Evolutionary conservation across 257 asterid genomes (phyloP).

Genomic region (Galeopsis tetrahit): DNA sequence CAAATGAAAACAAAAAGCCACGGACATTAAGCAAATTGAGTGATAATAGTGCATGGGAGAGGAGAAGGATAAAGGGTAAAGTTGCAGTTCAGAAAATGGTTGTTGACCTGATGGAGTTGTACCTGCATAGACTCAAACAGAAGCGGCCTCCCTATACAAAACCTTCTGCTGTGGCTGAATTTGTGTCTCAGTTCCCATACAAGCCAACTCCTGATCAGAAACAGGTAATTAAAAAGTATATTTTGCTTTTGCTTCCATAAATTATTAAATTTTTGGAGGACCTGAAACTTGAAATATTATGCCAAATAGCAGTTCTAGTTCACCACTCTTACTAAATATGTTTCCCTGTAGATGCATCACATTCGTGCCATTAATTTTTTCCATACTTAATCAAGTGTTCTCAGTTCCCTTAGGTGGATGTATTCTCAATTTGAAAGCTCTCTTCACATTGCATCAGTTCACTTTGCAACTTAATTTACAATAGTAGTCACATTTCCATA

Average conservation of each 20-base stretch:
- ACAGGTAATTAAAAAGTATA: constrained; percentile 51
- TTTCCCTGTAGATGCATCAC: constrained; percentile 24
- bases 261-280: constrained; percentile 23
- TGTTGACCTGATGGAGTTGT: constrained; percentile 95
- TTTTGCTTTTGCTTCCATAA: constrained; percentile 28
- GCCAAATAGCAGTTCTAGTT: constrained; percentile 23
- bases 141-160: constrained; percentile 84
- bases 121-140: constrained; percentile 93
- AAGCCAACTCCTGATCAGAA: constrained; percentile 90
- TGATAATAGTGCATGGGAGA: constrained; percentile 92
- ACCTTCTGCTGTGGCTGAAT: constrained; percentile 62
- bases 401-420: constrained; percentile 23
- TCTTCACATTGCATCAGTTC: constrained; percentile 12
- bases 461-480: constrained; percentile 19
- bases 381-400: constrained; percentile 25
- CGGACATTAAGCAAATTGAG: constrained; percentile 82
- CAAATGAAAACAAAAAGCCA: constrained; percentile 83
- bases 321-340: constrained; percentile 23
- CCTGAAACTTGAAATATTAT: constrained; percentile 26
- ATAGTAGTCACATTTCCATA: constrained; percentile 20
- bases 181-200: constrained; percentile 78
- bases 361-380: constrained; percentile 2
- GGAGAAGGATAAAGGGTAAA: constrained; percentile 94
- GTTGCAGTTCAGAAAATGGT: constrained; percentile 98
- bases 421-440: constrained; percentile 20